Percentiles rank a stretch among this genome's conserved stretches.
Conservation (phyloP, 1,284 basidiomycete genomes). For the Trametes versicolor region DNA sequence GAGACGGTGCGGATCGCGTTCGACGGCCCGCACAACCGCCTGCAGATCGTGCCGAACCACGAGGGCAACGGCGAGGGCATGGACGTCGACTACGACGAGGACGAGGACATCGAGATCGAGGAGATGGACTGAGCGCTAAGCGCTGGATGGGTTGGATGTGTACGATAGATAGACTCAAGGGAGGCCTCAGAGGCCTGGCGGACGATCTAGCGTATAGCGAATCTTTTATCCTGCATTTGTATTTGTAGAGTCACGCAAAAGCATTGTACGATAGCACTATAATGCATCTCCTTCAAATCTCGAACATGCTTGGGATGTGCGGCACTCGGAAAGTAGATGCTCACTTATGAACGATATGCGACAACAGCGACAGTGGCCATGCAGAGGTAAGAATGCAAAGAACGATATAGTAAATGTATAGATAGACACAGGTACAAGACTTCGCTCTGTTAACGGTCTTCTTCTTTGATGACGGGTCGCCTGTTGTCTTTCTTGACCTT, state of each 20-base stretch:
- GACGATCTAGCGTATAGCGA: slow-evolving; percentile 23
- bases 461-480: slow-evolving; percentile 15
- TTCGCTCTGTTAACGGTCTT: slow-evolving; percentile 5
- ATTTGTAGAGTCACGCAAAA: slow-evolving; percentile 20
- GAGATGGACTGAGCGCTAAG: slow-evolving; percentile 71
- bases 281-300: slow-evolving; percentile 12
- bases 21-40: slow-evolving; percentile 85
- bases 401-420: neutral
- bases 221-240: slow-evolving; percentile 22
- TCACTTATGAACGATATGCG: too few species aligned
- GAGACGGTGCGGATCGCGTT: slow-evolving; percentile 84
- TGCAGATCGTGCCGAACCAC: slow-evolving; percentile 90
- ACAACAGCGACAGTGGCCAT: too few species aligned
- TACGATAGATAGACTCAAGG: too few species aligned
- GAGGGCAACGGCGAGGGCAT: slow-evolving; percentile 65
- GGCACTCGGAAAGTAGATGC: too few species aligned
- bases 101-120: slow-evolving; percentile 73
- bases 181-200: too few species aligned
- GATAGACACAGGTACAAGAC: neutral
- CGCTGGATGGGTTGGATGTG: neutral
- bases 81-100: slow-evolving; percentile 65
- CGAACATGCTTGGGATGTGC: neutral
- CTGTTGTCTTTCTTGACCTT: slow-evolving; percentile 28
- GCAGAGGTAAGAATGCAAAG: neutral
- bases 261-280: slow-evolving; percentile 24